A percentile compares a stretch with the other conserved stretches of the same genome.
Conservation (phyloP, 2,329 filamentous ascomycete species). For the Penicillium thymicola region DNA sequence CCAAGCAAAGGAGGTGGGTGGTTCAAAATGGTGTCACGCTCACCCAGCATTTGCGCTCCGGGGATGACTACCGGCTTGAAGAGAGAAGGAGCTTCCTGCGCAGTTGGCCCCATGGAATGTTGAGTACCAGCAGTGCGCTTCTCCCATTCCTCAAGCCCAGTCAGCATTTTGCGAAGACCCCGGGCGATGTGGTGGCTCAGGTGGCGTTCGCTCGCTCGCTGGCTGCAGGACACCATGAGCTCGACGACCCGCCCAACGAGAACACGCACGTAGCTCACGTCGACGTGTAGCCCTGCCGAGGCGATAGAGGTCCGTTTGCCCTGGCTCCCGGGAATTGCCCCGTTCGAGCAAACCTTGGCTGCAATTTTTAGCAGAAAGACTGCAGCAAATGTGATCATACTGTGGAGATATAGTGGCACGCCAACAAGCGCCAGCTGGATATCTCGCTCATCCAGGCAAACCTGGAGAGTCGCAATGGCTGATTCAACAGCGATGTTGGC, state of each 20-base stretch:
- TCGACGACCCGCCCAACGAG: conserved; percentile 36
- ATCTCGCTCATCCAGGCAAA: conserved; percentile 44
- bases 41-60: conserved; percentile 37
- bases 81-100: conserved; percentile 30
- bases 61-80: conserved; percentile 38
- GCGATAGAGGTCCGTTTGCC: conserved; percentile 40
- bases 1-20: conserved; percentile 37
- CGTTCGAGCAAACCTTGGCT: conserved; percentile 38
- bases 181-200: conserved; percentile 41
- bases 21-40: conserved; percentile 36
- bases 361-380: conserved; percentile 47
- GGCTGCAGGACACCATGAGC: conserved; percentile 39
- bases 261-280: conserved; percentile 35
- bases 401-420: conserved; percentile 46
- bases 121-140: conserved; percentile 28
- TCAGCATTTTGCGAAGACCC: conserved; percentile 40
- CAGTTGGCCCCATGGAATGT: conserved; percentile 19
- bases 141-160: conserved; percentile 41
- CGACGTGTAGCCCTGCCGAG: conserved; percentile 34
- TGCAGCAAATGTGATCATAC: conserved; percentile 48
- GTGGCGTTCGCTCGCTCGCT: conserved; percentile 40
- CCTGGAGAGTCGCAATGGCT: conserved; percentile 42
- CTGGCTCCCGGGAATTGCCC: conserved; percentile 30
- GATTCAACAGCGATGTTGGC: conserved; percentile 45
- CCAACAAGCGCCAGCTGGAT: conserved; percentile 43